Evolutionary conservation across 2,329 filamentous ascomycete genomes (phyloP).

Genomic region (Penicillium sp.): DNA sequence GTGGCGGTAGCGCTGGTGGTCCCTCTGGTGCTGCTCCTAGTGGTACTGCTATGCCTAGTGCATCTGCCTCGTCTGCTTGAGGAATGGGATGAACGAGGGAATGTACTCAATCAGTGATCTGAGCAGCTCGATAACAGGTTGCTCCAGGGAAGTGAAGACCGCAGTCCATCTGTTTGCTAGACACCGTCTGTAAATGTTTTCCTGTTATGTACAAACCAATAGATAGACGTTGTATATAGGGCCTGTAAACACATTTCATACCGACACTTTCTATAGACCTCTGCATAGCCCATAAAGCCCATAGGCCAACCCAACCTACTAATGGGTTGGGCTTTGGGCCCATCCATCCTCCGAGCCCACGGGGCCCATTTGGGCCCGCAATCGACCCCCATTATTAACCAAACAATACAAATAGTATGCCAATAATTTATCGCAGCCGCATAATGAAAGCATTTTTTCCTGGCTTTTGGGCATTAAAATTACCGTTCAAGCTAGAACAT

Average conservation of each 20-base stretch:
- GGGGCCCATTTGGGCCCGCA: no score
- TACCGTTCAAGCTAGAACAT: no score
- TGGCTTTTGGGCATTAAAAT: no score
- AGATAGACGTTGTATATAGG: not conserved
- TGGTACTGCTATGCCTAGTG: conserved; percentile 1
- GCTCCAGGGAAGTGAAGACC: not conserved
- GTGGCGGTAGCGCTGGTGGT: conserved; percentile 3
- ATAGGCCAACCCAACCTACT: no score
- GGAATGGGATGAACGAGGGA: not conserved
- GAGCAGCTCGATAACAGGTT: not conserved
- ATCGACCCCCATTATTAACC: no score
- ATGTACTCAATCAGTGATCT: not conserved
- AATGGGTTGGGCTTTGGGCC: no score
- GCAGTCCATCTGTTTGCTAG: not conserved
- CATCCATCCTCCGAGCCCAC: no score
- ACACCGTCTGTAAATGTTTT: not conserved
- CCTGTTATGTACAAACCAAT: not conserved
- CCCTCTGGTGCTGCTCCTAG: conserved; percentile 3
- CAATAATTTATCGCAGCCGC: no score
- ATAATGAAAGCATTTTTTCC: no score
- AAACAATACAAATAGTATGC: no score
- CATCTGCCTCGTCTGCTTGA: not conserved
- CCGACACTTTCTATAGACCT: not conserved
- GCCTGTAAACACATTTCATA: not conserved
- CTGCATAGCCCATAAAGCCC: no score